Base-by-base conservation (phyloP, 2,329 filamentous ascomycete species). In the Cytospora schulzeri region DNA sequence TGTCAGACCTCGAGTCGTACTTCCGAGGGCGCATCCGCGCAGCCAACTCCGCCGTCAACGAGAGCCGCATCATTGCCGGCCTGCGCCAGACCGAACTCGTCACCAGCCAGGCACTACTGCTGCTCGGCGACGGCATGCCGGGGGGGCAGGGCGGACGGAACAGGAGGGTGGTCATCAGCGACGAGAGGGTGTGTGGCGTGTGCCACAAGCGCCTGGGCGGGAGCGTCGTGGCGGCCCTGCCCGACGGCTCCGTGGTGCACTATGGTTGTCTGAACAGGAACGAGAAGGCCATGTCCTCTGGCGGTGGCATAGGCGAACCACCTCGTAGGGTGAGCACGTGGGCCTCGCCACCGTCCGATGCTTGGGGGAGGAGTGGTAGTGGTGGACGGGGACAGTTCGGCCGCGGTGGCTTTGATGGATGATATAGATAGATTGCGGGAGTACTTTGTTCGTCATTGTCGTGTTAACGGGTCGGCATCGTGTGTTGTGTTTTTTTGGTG, bases 141-240 rank as follows among this genome's bases (percentile, higher is more conserved):
- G 78, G 79, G 29, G 81, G 81, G 0, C 83, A 85, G 66, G 80
- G 79, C 55, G 84, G 83, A 14, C 79, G 82, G 60, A 86, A 84
- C 70, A 77, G 84, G 61, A 85, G 92, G 69, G 93, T 97, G 14
- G 86, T 92, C 24, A 88, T 99, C 59, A 87, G 85, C 12, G 94
- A 99, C 71, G 94, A 98, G 73, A 83, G 92, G 59, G 89, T 97
- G 62, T 99, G 95, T 75, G 89, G 91, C 15, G 91, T 96, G 19
- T 99, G 95, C 75, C 91, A 97, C 76, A 98, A 97, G 81, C 83
- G 95, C 69, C 85, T 99, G 69, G 94, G 93, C 1, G 90, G 92
- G 1, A 96, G 91, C 75, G 95, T 97, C 22, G 90, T 98, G 66
- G 89, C 93, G 50, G 93, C 97, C 15, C 84, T 95, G 77, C 92